Evolutionary conservation across 805 yeast species (phyloP).

Genomic region (Candida sithepensis): DNA sequence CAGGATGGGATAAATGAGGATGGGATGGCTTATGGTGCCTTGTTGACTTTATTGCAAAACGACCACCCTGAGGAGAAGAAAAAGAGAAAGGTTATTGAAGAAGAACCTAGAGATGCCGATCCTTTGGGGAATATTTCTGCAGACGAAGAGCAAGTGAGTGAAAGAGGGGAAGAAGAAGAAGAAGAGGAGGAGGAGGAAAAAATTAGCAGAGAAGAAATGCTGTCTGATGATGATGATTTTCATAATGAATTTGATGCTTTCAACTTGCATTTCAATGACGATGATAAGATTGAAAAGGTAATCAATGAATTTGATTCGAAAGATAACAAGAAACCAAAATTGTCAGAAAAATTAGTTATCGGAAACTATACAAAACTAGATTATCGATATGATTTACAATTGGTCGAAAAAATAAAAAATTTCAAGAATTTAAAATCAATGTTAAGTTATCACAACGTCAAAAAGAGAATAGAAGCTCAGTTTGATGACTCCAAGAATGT

Average conservation of each 20-base stretch:
- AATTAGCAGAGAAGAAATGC: conserved; percentile 36
- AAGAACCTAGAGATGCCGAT: conserved; percentile 5
- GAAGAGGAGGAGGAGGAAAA: conserved; percentile 12
- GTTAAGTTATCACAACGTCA: conserved; percentile 38
- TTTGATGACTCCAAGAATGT: conserved; percentile 28
- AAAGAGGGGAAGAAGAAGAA: conserved; percentile 18
- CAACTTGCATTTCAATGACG: conserved; percentile 65
- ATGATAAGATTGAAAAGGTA: conserved; percentile 35
- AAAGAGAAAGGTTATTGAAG: conserved; percentile 10
- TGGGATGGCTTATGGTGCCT: conserved; percentile 28
- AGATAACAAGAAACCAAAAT: conserved; percentile 15
- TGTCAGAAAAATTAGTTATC: conserved; percentile 15
- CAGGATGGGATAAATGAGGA: conserved; percentile 8
- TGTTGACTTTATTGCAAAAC: conserved; percentile 22
- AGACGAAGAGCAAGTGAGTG: conserved; percentile 1
- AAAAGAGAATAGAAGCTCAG: conserved; percentile 41
- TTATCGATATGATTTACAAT: conserved; percentile 24
- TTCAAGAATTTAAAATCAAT: conserved; percentile 3
- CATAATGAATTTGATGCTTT: conserved; percentile 57
- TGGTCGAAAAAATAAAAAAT: conserved; percentile 9
- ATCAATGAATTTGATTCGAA: conserved; percentile 21
- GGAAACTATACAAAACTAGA: conserved; percentile 31
- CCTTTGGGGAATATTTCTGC: no score
- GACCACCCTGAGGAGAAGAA: conserved; percentile 16
- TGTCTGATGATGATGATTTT: conserved; percentile 32